phyloP scores from a whole-genome alignment of 768 basidiomycete species.

The Calocybe gangraenosa region DNA sequence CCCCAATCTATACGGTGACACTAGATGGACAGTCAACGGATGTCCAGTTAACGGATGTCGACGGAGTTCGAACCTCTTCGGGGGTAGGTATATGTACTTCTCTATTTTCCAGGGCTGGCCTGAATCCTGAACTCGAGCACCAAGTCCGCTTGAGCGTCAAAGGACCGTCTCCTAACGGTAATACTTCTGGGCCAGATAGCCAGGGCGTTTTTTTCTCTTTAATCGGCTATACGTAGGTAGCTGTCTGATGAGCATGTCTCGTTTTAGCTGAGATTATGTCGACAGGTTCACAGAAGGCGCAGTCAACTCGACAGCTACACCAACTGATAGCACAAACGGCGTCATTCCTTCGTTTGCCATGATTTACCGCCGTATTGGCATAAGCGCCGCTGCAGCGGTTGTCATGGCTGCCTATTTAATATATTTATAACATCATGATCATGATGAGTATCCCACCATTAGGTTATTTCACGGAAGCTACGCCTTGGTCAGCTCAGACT shows the following conservation, averaged over 20 bases:
- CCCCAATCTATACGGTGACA: slow-evolving; percentile 20
- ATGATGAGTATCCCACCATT: too few species aligned
- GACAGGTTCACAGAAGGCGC: background rate
- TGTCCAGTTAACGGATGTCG: slow-evolving; percentile 18
- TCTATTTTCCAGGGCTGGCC: slow-evolving; percentile 19
- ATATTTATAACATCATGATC: background rate
- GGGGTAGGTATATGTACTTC: slow-evolving; percentile 18
- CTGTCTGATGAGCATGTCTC: background rate
- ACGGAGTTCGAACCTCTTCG: slow-evolving; percentile 16
- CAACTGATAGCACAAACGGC: background rate
- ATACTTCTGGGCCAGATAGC: slow-evolving; percentile 9
- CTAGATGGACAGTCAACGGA: slow-evolving; percentile 22
- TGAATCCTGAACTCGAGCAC: slow-evolving; percentile 21
- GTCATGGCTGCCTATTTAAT: background rate
- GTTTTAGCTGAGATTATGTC: background rate
- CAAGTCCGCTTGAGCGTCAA: slow-evolving; percentile 20
- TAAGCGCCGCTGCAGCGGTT: background rate
- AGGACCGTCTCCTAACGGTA: slow-evolving; percentile 17
- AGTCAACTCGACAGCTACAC: too few species aligned
- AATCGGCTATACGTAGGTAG: slow-evolving; percentile 20
- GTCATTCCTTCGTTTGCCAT: background rate
- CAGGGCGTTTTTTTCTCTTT: slow-evolving; percentile 18
- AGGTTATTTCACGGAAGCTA: too few species aligned
- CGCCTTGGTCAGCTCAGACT: too few species aligned
- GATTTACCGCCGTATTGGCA: background rate